Percentiles rank a stretch among this genome's conserved stretches.
Conservation (phyloP, 305 asterid species). For the Solanum hybrid region DNA sequence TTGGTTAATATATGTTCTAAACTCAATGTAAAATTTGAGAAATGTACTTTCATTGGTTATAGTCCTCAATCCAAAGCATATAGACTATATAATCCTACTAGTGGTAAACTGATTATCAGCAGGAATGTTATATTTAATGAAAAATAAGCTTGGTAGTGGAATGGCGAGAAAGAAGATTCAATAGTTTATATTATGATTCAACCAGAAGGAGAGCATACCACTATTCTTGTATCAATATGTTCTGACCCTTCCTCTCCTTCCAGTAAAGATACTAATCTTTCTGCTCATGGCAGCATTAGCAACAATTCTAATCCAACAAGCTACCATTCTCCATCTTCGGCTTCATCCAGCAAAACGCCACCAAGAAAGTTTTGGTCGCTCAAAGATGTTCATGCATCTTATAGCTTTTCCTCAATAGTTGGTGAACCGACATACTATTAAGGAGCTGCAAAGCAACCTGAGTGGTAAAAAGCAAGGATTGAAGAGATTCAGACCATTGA, state of each 20-base stretch:
- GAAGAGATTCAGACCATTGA: not conserved
- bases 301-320: not conserved
- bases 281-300: not conserved
- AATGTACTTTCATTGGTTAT: not conserved
- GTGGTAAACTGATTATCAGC: not conserved
- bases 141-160: not conserved
- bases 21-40: not conserved
- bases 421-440: not conserved
- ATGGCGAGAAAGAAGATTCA: not conserved
- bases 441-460: not conserved
- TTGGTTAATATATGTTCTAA: not conserved
- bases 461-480: not conserved
- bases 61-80: not conserved
- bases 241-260: not conserved
- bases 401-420: not conserved
- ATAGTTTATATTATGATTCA: not conserved
- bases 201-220: not conserved
- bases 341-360: not conserved
- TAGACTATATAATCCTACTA: not conserved
- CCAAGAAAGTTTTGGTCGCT: not conserved
- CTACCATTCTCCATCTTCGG: not conserved
- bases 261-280: not conserved
- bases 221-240: not conserved
- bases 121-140: not conserved
- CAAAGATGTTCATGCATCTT: not conserved